Conservation (phyloP, 441 rosid genomes). For the Syzygium syzygioides region DNA sequence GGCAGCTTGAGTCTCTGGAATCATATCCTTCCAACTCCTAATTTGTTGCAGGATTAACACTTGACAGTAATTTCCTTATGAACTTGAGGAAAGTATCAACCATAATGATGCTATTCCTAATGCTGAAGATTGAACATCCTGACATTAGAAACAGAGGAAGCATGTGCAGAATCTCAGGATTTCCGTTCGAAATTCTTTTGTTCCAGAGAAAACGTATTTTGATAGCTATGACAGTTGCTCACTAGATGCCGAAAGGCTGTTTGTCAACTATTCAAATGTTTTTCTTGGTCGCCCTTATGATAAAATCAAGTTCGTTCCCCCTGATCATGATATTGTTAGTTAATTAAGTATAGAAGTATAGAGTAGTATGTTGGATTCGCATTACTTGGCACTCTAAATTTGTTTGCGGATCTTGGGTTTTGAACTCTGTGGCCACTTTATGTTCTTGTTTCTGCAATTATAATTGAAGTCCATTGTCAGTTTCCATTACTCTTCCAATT, state of each 20-base stretch:
- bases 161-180: neutral
- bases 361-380: neutral
- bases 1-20: neutral
- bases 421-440: neutral
- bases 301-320: neutral
- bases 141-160: neutral
- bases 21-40: neutral
- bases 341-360: neutral
- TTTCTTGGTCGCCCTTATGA: neutral
- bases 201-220: neutral
- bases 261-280: neutral
- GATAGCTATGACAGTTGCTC: neutral
- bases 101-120: too few species aligned
- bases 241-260: neutral
- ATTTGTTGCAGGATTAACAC: neutral
- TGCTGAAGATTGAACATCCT: neutral
- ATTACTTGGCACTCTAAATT: neutral
- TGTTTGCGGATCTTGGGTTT: neutral
- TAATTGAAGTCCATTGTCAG: neutral
- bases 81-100: neutral
- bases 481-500: neutral
- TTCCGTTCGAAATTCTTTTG: neutral
- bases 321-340: neutral
- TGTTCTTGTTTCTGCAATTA: neutral
- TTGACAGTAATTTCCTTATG: neutral